These are phyloP conservation scores for Cyberlindnera galapagoensis DNA, from an alignment of 805 yeast genomes.

Conservation along the genomic window DNA sequence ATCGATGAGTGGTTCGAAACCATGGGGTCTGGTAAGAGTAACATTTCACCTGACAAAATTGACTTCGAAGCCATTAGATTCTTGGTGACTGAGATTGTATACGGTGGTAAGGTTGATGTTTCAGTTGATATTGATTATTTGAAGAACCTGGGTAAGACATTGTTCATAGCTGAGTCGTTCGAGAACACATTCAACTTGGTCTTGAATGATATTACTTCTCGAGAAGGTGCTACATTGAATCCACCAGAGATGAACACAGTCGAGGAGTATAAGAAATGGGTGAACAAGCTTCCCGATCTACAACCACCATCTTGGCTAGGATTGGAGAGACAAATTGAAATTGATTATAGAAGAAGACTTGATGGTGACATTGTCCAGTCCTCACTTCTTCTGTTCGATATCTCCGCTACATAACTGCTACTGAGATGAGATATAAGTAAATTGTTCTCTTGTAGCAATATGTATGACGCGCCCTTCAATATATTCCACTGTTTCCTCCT, in stretches of 20 bases:
- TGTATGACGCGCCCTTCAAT: no score
- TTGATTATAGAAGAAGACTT: slow-evolving; percentile 19
- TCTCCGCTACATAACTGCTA: no score
- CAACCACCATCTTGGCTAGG: slow-evolving; percentile 52
- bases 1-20: slow-evolving; percentile 36
- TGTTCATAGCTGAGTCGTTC: slow-evolving; percentile 37
- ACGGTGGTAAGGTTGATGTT: slow-evolving; percentile 57
- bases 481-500: no score
- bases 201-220: slow-evolving; percentile 18
- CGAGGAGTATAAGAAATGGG: slow-evolving; percentile 41
- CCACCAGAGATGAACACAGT: slow-evolving; percentile 42
- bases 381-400: no score
- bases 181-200: slow-evolving; percentile 37
- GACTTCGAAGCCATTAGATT: slow-evolving; percentile 50
- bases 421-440: no score
- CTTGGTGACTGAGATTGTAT: slow-evolving; percentile 47
- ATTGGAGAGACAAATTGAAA: slow-evolving; percentile 37
- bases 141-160: slow-evolving; percentile 25
- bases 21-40: slow-evolving; percentile 19
- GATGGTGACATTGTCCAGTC: slow-evolving; percentile 3
- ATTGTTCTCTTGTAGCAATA: no score
- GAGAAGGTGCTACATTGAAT: slow-evolving; percentile 5
- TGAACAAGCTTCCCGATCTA: slow-evolving; percentile 42
- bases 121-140: slow-evolving; percentile 34
- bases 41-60: slow-evolving; percentile 38